Evolutionary conservation across 768 basidiomycete species (phyloP).

Genomic region (Leccinum uliginosum): DNA sequence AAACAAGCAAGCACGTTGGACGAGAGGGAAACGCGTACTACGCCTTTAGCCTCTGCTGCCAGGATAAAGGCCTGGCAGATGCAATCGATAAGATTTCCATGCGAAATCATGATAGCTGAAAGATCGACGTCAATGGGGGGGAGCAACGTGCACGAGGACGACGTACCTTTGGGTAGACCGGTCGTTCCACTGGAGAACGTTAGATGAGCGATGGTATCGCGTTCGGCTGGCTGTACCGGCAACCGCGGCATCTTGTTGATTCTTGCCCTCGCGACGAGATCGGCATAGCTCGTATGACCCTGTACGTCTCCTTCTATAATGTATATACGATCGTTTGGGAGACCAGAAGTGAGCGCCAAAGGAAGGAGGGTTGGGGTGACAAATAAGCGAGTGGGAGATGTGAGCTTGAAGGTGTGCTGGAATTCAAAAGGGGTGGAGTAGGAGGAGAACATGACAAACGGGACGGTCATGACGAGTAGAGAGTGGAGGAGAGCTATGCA

Average conservation of each 20-base stretch:
- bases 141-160: background rate
- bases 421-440: slow-evolving; percentile 57
- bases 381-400: slow-evolving; percentile 50
- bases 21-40: slow-evolving; percentile 34
- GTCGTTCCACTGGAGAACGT: slow-evolving; percentile 77
- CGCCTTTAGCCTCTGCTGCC: slow-evolving; percentile 31
- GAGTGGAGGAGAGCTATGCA: slow-evolving; percentile 48
- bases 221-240: slow-evolving; percentile 41
- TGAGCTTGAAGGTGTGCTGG: slow-evolving; percentile 43
- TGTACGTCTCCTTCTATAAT: slow-evolving; percentile 41
- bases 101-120: slow-evolving; percentile 67
- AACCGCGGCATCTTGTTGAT: slow-evolving; percentile 36
- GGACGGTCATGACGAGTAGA: slow-evolving; percentile 44
- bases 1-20: background rate
- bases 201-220: slow-evolving; percentile 62
- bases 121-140: background rate
- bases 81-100: slow-evolving; percentile 54
- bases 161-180: slow-evolving; percentile 66
- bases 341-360: slow-evolving; percentile 35
- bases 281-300: slow-evolving; percentile 41
- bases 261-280: slow-evolving; percentile 40
- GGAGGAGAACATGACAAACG: slow-evolving; percentile 50
- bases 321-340: slow-evolving; percentile 42
- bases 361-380: slow-evolving; percentile 43
- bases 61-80: slow-evolving; percentile 36